Percentiles rank a stretch among this genome's conserved stretches.
These are phyloP conservation scores for Anthracocystis walkeri DNA, from an alignment of 1,284 basidiomycete genomes.

Conservation along the genomic window DNA sequence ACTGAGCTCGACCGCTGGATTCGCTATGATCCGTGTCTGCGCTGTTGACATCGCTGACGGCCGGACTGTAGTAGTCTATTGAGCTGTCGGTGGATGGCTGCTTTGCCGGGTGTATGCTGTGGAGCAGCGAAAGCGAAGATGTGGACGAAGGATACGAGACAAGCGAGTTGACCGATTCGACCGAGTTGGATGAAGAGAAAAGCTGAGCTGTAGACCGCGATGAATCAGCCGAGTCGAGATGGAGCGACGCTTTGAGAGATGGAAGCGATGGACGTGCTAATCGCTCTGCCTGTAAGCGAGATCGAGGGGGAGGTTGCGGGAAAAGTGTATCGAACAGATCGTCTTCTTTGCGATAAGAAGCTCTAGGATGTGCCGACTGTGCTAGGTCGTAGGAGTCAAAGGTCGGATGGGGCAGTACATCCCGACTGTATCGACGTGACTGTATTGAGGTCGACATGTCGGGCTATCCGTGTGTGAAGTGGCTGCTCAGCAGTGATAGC, in stretches of 20 bases:
- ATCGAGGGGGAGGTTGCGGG: conserved; percentile 43
- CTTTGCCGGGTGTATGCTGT: conserved; percentile 32
- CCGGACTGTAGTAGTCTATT: conserved; percentile 45
- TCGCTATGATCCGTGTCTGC: conserved; percentile 49
- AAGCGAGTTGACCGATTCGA: conserved; percentile 40
- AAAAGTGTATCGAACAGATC: conserved; percentile 45
- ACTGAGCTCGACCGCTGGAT: conserved; percentile 33
- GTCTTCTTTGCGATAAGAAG: conserved; percentile 13
- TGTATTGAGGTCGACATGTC: conserved; percentile 30
- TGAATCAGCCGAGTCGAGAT: conserved; percentile 35
- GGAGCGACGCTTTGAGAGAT: conserved; percentile 23
- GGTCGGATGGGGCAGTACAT: conserved; percentile 7
- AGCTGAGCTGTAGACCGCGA: conserved; percentile 28
- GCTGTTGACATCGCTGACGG: conserved; percentile 48
- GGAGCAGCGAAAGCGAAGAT: conserved; percentile 38
- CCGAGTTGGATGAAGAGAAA: conserved; percentile 30
- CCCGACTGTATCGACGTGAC: conserved; percentile 17
- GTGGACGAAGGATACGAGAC: conserved; percentile 43
- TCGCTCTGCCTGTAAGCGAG: conserved; percentile 32
- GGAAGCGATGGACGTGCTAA: conserved; percentile 41
- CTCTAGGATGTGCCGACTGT: conserved; percentile 8
- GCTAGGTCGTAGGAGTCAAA: conserved; percentile 34
- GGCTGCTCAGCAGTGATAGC: conserved; percentile 6
- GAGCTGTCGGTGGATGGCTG: conserved; percentile 36
- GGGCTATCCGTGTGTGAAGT: neutral